Evolutionary conservation across 208 protist species (phyloP).

Genomic region (Trypanosoma lewisi): DNA sequence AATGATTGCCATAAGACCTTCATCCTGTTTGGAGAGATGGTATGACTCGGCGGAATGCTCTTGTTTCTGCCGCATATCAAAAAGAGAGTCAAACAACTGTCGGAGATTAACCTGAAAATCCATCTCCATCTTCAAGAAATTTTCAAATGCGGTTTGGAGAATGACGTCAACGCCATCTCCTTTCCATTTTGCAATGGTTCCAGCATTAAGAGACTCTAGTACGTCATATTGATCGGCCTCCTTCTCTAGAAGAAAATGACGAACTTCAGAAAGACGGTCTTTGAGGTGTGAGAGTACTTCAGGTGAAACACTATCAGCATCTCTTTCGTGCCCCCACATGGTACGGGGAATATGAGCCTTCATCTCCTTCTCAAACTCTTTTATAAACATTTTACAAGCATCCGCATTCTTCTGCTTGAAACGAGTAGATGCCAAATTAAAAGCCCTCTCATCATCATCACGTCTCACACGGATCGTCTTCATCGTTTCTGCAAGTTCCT

Average conservation of each 20-base stretch:
- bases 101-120: constrained; percentile 72
- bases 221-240: constrained; percentile 77
- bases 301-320: constrained; percentile 8
- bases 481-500: constrained; percentile 76
- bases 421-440: constrained; percentile 31
- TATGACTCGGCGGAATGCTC: constrained; percentile 42
- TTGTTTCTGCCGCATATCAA: constrained; percentile 65
- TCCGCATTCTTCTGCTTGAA: constrained; percentile 42
- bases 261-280: constrained; percentile 36
- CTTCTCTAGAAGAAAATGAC: constrained; percentile 61
- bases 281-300: constrained; percentile 31
- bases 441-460: constrained; percentile 58
- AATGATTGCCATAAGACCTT: constrained; percentile 45
- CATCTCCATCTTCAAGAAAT: constrained; percentile 66
- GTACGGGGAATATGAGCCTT: constrained; percentile 47
- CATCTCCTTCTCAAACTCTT: constrained; percentile 57
- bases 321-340: constrained; percentile 17
- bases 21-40: constrained; percentile 37
- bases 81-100: constrained; percentile 69
- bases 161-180: constrained; percentile 70
- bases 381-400: constrained; percentile 48
- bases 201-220: constrained; percentile 60
- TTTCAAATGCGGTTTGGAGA: constrained; percentile 73
- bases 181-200: constrained; percentile 75
- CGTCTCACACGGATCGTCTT: constrained; percentile 57